Base-by-base conservation (phyloP, 352 stramenopile species). In the Phytopythium montanum region DNA sequence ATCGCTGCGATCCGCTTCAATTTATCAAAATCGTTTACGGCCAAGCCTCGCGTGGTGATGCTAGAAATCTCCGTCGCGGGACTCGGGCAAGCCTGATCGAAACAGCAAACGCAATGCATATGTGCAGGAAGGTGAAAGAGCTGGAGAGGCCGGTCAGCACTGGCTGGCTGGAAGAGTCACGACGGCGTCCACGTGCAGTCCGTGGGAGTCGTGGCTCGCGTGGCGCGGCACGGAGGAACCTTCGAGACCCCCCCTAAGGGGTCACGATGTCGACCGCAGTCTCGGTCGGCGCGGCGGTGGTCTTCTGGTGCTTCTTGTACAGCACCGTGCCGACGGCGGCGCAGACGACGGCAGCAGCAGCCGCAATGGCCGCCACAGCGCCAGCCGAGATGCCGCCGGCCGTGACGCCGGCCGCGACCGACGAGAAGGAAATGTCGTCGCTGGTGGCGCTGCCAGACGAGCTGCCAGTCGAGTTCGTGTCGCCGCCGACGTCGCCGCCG, bases 291-390 rank as follows among this genome's bases (percentile, higher is more conserved):
- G 54, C 45, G 38, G 56, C 31, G 1, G 58, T 48, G 28, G 53
- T 64, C 44, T 66, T 67, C 41, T 56, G 49, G 62, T 72, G 61
- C 59, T 75, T 65, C 21, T 69, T 62, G 68, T 76, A 79, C 46
- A 79, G 68, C 21, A 68, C 64, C 33, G 69, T 61, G 16, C 70
- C 70, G 25, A 68, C 66, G 33, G 69, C 60, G 13, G 65, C 68
- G n/a, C 64, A 68, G 26, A 73, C 67, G 5, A 60, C 70, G 18
- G 64, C 70, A 5, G 70, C 67, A 2, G 60, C 68, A n/a, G 64
- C 67, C 23, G 67, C 67, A 12, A 79, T 58, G 14, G 65, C 64
- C 10, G 38, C 70, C 31, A 79, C 65, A 14, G 71, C 64, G 4
- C 62, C 68, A 8, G 57, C 67, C 36, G 64, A 76, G 26, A 65